phyloP scores from a whole-genome alignment of 169 alveolate species.

The Plasmodium gonderi region DNA sequence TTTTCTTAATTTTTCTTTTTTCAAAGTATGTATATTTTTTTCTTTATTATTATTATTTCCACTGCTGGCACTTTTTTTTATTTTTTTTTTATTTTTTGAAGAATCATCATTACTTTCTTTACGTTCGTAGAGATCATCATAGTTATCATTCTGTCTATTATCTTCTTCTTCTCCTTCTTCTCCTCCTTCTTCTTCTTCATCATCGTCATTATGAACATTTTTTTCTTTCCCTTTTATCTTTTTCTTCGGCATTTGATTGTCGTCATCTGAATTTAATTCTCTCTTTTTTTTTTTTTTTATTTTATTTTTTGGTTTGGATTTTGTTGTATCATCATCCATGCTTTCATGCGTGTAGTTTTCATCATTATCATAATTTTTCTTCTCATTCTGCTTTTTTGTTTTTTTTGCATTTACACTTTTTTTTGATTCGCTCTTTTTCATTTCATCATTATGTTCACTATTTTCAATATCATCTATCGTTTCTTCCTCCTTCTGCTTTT shows the following conservation, averaged over 20 bases:
- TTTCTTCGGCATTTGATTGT: constrained; percentile 1
- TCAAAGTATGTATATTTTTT: constrained; percentile 29
- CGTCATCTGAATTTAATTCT: constrained; percentile 18
- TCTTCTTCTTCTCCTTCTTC: background rate
- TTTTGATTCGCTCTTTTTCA: background rate
- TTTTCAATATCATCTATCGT: background rate
- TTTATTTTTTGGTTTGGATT: background rate
- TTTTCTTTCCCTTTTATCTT: constrained; percentile 10
- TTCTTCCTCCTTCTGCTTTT: constrained; percentile 36
- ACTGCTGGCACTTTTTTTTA: background rate
- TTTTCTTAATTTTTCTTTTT: constrained; percentile 55
- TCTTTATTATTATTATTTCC: constrained; percentile 27
- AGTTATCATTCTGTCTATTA: background rate
- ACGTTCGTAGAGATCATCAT: background rate
- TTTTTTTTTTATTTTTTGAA: constrained; percentile 32
- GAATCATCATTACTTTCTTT: background rate
- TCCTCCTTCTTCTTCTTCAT: background rate
- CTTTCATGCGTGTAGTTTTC: background rate
- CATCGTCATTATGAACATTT: background rate
- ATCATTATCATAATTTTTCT: background rate
- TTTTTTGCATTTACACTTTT: background rate
- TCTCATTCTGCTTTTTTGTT: background rate
- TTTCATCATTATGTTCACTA: background rate
- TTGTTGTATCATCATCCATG: background rate
- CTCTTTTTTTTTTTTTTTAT: constrained; percentile 11